Evolutionary conservation across 768 basidiomycete species (phyloP).

Genomic region (Trametopsis cervina): DNA sequence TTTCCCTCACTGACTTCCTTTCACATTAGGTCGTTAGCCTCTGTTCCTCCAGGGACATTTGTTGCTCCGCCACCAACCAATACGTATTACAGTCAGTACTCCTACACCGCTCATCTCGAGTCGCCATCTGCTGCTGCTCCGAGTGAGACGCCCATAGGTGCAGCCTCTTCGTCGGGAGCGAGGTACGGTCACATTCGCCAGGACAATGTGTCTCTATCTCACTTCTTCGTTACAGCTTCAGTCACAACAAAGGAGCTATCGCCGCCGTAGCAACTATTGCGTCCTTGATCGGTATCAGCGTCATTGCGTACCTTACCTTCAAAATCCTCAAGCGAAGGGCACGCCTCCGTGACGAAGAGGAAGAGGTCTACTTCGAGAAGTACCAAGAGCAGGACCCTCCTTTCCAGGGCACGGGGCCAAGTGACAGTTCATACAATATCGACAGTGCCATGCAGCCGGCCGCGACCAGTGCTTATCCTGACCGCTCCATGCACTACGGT

Average conservation of each 20-base stretch:
- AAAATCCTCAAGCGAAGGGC: constrained; percentile 25
- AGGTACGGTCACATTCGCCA: not conserved
- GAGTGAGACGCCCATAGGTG: constrained; percentile 3
- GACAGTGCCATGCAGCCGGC: constrained; percentile 15
- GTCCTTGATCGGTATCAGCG: constrained; percentile 29
- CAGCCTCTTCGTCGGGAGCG: constrained; percentile 4
- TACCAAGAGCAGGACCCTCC: constrained; percentile 13
- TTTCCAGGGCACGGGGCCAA: constrained; percentile 3
- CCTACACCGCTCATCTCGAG: not conserved
- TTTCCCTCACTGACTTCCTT: too few relatives aligned
- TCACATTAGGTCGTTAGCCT: too few relatives aligned
- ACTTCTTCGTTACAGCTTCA: constrained; percentile 32
- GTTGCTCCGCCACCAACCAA: not conserved
- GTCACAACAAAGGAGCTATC: constrained; percentile 38
- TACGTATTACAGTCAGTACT: not conserved
- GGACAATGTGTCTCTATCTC: too few relatives aligned
- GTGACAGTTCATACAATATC: constrained; percentile 11
- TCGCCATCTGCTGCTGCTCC: constrained; percentile 5
- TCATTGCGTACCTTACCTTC: constrained; percentile 24
- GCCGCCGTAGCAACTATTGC: constrained; percentile 38
- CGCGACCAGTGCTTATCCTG: constrained; percentile 19
- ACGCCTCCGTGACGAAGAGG: constrained; percentile 21
- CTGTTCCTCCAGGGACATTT: too few relatives aligned
- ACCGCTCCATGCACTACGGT: constrained; percentile 23
- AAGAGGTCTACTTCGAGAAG: constrained; percentile 25